phyloP scores from a whole-genome alignment of 352 stramenopile genomes.

The Globisporangium abappressorium region DNA sequence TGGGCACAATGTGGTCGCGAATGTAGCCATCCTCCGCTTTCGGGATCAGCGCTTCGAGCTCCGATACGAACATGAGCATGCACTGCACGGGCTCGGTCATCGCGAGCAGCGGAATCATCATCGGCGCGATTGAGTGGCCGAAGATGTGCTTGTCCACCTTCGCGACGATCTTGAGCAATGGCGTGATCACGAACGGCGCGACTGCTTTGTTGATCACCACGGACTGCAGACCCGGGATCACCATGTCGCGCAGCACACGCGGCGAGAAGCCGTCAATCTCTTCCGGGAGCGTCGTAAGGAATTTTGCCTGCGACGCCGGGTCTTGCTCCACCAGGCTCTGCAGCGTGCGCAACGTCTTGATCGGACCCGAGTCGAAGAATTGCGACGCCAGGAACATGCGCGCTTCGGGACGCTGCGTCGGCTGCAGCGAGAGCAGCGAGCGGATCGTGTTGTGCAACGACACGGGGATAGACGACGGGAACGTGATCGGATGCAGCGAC shows the following conservation, averaged over 20 bases:
- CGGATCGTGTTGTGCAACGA: slow-evolving; percentile 85
- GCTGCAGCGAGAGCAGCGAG: slow-evolving; percentile 62
- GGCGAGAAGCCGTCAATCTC: slow-evolving; percentile 78
- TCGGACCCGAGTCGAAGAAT: slow-evolving; percentile 84
- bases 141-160: slow-evolving; percentile 88
- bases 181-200: slow-evolving; percentile 84
- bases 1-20: slow-evolving; percentile 86
- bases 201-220: slow-evolving; percentile 85
- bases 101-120: slow-evolving; percentile 77
- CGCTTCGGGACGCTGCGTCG: slow-evolving; percentile 59
- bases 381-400: slow-evolving; percentile 75
- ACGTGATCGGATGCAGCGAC: slow-evolving; percentile 85
- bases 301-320: slow-evolving; percentile 76
- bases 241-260: slow-evolving; percentile 80
- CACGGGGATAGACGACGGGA: slow-evolving; percentile 71
- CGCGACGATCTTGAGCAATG: slow-evolving; percentile 84
- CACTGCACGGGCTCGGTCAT: slow-evolving; percentile 87
- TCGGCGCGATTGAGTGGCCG: slow-evolving; percentile 63
- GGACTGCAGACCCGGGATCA: slow-evolving; percentile 73
- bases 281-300: slow-evolving; percentile 66
- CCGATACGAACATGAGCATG: slow-evolving; percentile 90
- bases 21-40: slow-evolving; percentile 88
- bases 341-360: slow-evolving; percentile 79
- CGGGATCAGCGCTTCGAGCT: slow-evolving; percentile 75
- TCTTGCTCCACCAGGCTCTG: slow-evolving; percentile 85